phyloP scores from a whole-genome alignment of 331 rosid genomes.

The Arachis monticola region DNA sequence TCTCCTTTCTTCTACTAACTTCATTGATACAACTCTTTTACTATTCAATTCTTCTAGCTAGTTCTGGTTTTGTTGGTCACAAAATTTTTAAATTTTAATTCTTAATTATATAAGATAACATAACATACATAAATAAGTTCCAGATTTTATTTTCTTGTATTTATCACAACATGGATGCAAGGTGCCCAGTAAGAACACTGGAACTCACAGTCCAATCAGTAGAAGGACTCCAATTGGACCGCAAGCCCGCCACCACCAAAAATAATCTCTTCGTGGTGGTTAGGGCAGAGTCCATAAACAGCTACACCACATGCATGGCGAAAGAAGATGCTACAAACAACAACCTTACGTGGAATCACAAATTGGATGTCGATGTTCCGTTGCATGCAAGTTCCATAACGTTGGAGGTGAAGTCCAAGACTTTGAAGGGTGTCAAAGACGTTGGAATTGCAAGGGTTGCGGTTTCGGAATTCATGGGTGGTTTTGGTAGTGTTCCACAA shows the following conservation, averaged over 20 bases:
- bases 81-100: no score
- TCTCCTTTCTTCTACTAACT: neutral
- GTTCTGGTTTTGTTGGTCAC: no score
- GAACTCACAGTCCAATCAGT: slow-evolving; percentile 32
- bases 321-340: neutral
- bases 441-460: slow-evolving; percentile 60
- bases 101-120: neutral
- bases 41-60: no score
- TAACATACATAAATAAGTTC: no score
- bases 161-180: slow-evolving; percentile 4
- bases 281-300: slow-evolving; percentile 35
- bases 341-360: slow-evolving; percentile 39
- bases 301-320: slow-evolving; percentile 20
- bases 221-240: slow-evolving; percentile 21
- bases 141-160: neutral
- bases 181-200: neutral
- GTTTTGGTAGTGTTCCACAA: slow-evolving; percentile 43
- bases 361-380: slow-evolving; percentile 30
- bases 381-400: slow-evolving; percentile 44
- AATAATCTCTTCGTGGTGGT: slow-evolving; percentile 34
- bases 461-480: slow-evolving; percentile 53
- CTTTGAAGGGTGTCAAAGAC: slow-evolving; percentile 27
- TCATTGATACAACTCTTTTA: no score
- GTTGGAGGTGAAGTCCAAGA: slow-evolving; percentile 58
- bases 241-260: neutral